Base-by-base conservation (phyloP, 2,329 filamentous ascomycete genomes). In the Periconia digitata region DNA sequence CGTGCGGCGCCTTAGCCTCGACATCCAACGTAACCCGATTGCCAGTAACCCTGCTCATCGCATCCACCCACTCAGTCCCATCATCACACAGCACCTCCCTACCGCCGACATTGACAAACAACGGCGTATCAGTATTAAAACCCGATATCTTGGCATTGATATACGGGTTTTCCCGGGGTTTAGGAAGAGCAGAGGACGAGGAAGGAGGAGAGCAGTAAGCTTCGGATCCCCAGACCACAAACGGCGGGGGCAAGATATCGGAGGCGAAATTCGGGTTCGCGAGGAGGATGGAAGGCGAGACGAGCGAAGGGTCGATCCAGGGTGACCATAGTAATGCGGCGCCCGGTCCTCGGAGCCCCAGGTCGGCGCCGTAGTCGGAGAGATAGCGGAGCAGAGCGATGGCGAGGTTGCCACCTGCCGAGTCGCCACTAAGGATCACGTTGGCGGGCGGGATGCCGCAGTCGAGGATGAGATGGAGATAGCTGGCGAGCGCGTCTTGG, bases 381-480 rank as follows among this genome's bases (percentile, higher is more conserved):
- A 81, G 53, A 54, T 81, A 80, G 16, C 77, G 67, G 24, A 80
- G 63, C 13, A 81, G 59, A 0, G 68, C 67, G 18, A 79, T 67
- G 0, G 63, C 68, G 10, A 77, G 60, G 53, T 80, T 79, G 0
- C 64, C 78, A 44, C 79, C 79, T 0, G 79, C 78, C 27, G 73
- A 76, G 58, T 81, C 79, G 5, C 79, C 79, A 0, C 70, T 73
- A 0, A 81, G 15, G 0, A 75, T 63, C 46, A 81, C 76, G 27
- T 73, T 65, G 0, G 51, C 42, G 0, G 77, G 54, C 0, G 73
- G 57, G 36, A 81, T 69, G 1, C 64, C 50, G 13, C 76, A 58
- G 4, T 65, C 62, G n/a, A 72, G 58, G 10, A 78, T 49, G 0
- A 80, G 69, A 58, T 79, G 75, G 6, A 73, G 56, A 55, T 79